Evolutionary conservation across 1,139 yeast genomes (phyloP).

Genomic region (Suhomyces coccinellae): DNA sequence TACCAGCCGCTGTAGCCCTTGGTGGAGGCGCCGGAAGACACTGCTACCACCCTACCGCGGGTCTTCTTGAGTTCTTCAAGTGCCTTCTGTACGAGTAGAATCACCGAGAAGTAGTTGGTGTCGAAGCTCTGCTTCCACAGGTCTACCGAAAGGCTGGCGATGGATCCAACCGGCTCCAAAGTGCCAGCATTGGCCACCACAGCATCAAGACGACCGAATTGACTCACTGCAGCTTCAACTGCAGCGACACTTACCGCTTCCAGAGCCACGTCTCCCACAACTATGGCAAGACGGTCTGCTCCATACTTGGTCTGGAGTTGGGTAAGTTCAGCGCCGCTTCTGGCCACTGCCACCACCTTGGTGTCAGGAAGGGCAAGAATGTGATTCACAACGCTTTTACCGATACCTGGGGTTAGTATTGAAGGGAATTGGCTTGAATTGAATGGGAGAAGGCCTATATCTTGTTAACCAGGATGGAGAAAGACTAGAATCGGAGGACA

Average conservation of each 20-base stretch:
- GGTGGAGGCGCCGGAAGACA: conserved; percentile 83
- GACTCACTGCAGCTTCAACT: conserved; percentile 46
- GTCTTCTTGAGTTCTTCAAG: conserved; percentile 59
- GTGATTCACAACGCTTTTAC: conserved; percentile 62
- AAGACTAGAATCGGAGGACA: background rate
- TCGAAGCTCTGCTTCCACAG: conserved; percentile 71
- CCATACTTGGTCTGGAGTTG: conserved; percentile 48
- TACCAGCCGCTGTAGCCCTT: conserved; percentile 73
- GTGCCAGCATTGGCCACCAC: conserved; percentile 87
- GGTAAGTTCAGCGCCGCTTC: conserved; percentile 52
- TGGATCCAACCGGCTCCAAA: conserved; percentile 70
- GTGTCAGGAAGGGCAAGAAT: conserved; percentile 44
- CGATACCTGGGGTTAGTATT: conserved; percentile 58
- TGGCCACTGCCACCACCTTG: conserved; percentile 64
- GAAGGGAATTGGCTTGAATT: background rate
- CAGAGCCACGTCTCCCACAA: conserved; percentile 70
- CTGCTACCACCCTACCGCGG: conserved; percentile 67
- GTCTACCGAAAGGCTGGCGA: conserved; percentile 49
- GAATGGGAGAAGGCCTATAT: too few relatives aligned
- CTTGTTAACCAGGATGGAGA: background rate
- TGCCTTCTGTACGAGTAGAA: conserved; percentile 56
- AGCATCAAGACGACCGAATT: conserved; percentile 66
- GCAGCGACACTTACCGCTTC: conserved; percentile 37
- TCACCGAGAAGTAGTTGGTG: conserved; percentile 76
- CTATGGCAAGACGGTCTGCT: conserved; percentile 48